Evolutionary conservation across 345 rosid genomes (phyloP).

Genomic region (Populus alba): DNA sequence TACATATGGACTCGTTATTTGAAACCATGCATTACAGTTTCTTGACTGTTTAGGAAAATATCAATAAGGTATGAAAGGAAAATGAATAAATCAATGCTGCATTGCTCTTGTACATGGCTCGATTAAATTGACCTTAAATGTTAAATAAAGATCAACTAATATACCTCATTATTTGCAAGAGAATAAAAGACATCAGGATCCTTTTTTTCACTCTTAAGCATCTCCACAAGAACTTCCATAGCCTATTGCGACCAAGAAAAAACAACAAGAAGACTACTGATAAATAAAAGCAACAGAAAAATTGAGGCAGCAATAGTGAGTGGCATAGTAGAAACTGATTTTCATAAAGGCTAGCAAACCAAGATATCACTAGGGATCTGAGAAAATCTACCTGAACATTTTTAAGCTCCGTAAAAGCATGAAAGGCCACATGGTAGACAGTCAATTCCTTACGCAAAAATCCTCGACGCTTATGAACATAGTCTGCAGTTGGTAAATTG

Average conservation of each 20-base stretch:
- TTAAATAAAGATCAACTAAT: not conserved
- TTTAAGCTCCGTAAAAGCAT: conserved; percentile 76
- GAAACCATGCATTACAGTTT: not conserved
- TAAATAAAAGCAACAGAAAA: not conserved
- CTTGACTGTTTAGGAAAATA: conserved; percentile 6
- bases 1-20: too few species aligned
- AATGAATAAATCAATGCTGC: not conserved
- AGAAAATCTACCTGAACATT: conserved; percentile 60
- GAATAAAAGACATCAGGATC: conserved; percentile 60
- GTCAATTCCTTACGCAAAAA: conserved; percentile 61
- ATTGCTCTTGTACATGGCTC: not conserved
- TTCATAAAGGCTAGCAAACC: not conserved
- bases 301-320: not conserved
- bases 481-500: conserved; percentile 79
- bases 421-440: conserved; percentile 76
- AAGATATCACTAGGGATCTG: conserved; percentile 15
- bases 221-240: conserved; percentile 63
- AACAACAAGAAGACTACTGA: not conserved
- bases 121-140: not conserved
- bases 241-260: conserved; percentile 44
- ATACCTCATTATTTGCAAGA: conserved; percentile 71
- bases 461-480: conserved; percentile 53
- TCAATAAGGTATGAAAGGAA: not conserved
- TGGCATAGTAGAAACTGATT: not conserved
- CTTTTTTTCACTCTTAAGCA: conserved; percentile 71